Conservation (phyloP, 2,329 filamentous ascomycete genomes). For the Tolypocladium pustulatum region DNA sequence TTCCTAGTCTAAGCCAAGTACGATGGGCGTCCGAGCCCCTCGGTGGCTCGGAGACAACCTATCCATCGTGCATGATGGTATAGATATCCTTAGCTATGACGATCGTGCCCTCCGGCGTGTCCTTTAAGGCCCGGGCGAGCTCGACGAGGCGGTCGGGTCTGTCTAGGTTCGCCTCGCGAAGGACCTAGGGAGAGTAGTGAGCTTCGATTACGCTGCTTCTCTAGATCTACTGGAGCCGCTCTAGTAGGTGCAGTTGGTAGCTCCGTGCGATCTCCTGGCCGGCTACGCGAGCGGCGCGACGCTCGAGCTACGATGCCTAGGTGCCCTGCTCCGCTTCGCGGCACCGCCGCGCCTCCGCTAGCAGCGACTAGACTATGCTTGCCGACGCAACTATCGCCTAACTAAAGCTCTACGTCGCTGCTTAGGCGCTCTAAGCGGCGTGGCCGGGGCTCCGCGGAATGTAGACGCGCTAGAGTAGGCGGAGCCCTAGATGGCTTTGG, state of each 20-base stretch:
- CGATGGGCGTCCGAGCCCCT: too few relatives aligned
- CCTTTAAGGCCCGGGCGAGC: too few relatives aligned
- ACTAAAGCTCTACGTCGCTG: background rate
- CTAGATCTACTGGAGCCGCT: background rate
- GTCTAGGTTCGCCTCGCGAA: too few relatives aligned
- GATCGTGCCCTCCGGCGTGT: too few relatives aligned
- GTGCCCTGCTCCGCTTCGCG: too few relatives aligned
- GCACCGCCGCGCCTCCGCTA: background rate
- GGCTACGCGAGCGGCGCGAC: background rate
- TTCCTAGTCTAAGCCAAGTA: too few relatives aligned
- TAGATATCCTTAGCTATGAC: too few relatives aligned
- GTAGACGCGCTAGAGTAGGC: background rate
- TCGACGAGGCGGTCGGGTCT: too few relatives aligned
- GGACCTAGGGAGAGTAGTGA: background rate
- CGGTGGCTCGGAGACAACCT: too few relatives aligned
- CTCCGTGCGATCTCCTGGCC: background rate
- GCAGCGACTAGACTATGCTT: background rate
- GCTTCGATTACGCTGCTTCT: background rate
- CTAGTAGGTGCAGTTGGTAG: background rate
- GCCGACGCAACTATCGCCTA: background rate
- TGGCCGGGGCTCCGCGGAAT: background rate
- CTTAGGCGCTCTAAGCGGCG: background rate
- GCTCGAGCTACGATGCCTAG: background rate
- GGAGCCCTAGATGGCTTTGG: background rate
- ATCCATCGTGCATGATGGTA: too few relatives aligned